These are phyloP conservation scores for Crithidia mellificae DNA, from an alignment of 208 protist genomes.

Conservation along the genomic window DNA sequence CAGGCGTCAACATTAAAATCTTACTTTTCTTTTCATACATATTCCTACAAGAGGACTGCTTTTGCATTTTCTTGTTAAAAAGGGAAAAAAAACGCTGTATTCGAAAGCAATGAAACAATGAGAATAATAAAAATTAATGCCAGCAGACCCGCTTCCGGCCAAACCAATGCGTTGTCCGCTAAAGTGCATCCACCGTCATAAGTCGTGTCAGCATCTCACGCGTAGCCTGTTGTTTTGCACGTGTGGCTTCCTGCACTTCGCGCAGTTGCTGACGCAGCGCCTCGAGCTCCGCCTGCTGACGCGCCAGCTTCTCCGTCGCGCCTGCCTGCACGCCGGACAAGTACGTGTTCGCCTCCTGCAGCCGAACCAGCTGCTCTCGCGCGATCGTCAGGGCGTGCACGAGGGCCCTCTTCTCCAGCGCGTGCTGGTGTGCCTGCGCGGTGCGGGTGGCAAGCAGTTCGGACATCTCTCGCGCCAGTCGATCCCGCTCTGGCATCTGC, in stretches of 20 bases:
- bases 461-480: conserved; percentile 22
- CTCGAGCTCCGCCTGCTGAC: conserved; percentile 32
- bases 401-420: conserved; percentile 39
- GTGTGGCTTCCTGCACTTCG: conserved; percentile 39
- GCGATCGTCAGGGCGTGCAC: conserved; percentile 36
- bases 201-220: conserved; percentile 58
- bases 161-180: not conserved
- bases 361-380: conserved; percentile 48
- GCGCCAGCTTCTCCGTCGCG: conserved; percentile 15
- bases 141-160: not conserved
- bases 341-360: conserved; percentile 29
- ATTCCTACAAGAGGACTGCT: no score
- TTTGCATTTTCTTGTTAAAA: no score
- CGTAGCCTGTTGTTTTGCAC: conserved; percentile 51
- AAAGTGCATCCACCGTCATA: conserved; percentile 33
- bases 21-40: no score
- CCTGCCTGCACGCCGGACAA: conserved; percentile 14
- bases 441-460: conserved; percentile 32
- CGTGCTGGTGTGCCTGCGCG: conserved; percentile 29
- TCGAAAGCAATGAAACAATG: no score
- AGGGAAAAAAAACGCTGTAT: no score
- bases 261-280: conserved; percentile 31
- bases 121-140: not conserved
- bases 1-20: no score
- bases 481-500: conserved; percentile 29